These are phyloP conservation scores for Candida morakotiae DNA, from an alignment of 805 yeast genomes.

Conservation along the genomic window DNA sequence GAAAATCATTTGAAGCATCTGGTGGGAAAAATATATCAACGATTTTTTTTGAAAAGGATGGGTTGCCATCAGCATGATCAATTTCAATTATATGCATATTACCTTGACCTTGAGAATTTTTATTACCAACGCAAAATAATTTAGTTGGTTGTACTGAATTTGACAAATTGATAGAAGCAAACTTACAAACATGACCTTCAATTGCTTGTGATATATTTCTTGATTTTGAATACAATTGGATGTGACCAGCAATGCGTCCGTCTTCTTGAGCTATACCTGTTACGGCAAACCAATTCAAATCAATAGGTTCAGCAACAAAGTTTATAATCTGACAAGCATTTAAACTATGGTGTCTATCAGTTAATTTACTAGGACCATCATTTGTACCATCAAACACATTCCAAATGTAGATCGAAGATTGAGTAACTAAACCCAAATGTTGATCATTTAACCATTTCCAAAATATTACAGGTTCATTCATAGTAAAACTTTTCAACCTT, in stretches of 20 bases:
- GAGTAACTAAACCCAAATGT: constrained; percentile 81
- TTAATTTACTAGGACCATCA: constrained; percentile 73
- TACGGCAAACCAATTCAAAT: constrained; percentile 87
- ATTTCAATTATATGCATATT: constrained; percentile 89
- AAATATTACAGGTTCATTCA: constrained; percentile 84
- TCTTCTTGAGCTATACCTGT: constrained; percentile 94
- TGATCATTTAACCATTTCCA: constrained; percentile 89
- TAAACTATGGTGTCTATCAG: constrained; percentile 79
- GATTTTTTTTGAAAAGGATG: constrained; percentile 82
- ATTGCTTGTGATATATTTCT: constrained; percentile 94
- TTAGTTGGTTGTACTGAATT: constrained; percentile 74
- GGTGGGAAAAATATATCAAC: constrained; percentile 96
- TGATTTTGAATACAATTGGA: constrained; percentile 83
- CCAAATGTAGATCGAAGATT: constrained; percentile 72
- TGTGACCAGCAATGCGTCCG: constrained; percentile 92
- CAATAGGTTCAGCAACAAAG: constrained; percentile 68
- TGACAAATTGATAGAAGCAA: constrained; percentile 70
- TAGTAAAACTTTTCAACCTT: constrained; percentile 80
- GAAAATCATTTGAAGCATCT: constrained; percentile 94
- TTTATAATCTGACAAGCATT: constrained; percentile 85
- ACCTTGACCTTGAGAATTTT: constrained; percentile 69
- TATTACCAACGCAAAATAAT: constrained; percentile 89
- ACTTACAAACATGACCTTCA: constrained; percentile 95
- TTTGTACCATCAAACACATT: constrained; percentile 76
- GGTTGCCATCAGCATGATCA: constrained; percentile 84